A percentile compares a stretch with the other conserved stretches of the same genome.
Conservation (phyloP, 1,284 basidiomycete genomes). For the Pseudozyma pruni region DNA sequence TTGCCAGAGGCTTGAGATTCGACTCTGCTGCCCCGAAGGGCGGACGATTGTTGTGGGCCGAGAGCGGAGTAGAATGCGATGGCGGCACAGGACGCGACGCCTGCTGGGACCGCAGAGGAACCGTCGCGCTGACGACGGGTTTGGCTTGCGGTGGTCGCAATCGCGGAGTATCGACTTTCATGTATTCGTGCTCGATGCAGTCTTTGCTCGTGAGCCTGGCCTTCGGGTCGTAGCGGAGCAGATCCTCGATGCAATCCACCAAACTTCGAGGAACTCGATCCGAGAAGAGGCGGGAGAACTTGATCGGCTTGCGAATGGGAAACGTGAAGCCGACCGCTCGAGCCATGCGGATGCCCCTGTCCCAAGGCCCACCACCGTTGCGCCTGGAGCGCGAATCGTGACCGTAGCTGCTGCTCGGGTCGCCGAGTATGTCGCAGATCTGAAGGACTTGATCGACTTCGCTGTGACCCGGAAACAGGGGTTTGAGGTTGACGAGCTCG, state of each 20-base stretch:
- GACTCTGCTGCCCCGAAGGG: constrained; percentile 51
- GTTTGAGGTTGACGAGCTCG: constrained; percentile 92
- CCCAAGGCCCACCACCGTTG: constrained; percentile 89
- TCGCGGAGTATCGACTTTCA: constrained; percentile 74
- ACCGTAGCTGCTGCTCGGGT: constrained; percentile 86
- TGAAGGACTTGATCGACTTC: constrained; percentile 92
- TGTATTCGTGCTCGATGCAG: constrained; percentile 88
- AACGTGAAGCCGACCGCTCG: constrained; percentile 87
- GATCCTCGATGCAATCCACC: constrained; percentile 88
- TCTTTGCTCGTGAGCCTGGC: constrained; percentile 83
- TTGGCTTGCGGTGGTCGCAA: constrained; percentile 58
- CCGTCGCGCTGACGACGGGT: constrained; percentile 44
- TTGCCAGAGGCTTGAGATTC: constrained; percentile 35
- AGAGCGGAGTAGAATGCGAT: constrained; percentile 48
- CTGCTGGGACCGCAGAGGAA: constrained; percentile 30
- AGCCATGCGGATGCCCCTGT: constrained; percentile 84
- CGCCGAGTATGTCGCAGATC: constrained; percentile 91
- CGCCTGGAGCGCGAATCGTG: constrained; percentile 77
- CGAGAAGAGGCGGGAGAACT: constrained; percentile 82
- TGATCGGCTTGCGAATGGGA: constrained; percentile 81
- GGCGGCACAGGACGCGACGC: constrained; percentile 43
- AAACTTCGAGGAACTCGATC: constrained; percentile 80
- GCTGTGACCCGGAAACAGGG: constrained; percentile 95
- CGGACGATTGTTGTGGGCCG: constrained; percentile 24
- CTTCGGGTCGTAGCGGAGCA: constrained; percentile 91